Conservation (phyloP, 345 rosid genomes). For the Murraya koenigii region DNA sequence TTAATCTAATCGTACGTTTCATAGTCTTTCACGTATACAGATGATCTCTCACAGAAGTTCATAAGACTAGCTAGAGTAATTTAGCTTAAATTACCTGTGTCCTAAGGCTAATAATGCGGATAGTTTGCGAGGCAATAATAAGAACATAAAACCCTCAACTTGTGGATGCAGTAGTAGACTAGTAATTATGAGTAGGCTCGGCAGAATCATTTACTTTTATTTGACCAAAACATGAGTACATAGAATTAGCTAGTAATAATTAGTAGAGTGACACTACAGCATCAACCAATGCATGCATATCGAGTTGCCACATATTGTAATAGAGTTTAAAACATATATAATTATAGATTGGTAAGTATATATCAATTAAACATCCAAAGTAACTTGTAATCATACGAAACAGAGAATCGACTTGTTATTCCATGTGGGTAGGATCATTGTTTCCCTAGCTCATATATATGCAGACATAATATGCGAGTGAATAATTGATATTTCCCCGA, state of each 20-base stretch:
- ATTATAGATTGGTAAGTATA: not conserved
- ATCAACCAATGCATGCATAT: not conserved
- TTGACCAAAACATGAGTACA: not conserved
- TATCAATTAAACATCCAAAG: not conserved
- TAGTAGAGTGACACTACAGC: not conserved
- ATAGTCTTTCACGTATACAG: no score
- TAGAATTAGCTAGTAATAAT: not conserved
- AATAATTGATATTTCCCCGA: not conserved
- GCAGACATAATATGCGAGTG: not conserved
- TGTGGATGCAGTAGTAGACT: not conserved
- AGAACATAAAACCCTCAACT: no score
- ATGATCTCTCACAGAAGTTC: no score
- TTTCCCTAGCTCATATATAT: not conserved
- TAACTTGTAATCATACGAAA: not conserved
- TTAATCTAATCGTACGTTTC: no score
- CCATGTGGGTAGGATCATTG: conserved; percentile 5
- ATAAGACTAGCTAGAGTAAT: no score
- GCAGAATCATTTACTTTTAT: not conserved
- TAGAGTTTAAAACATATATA: not conserved
- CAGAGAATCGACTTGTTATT: not conserved
- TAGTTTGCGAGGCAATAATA: no score
- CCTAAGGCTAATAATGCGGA: no score
- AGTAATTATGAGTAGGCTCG: not conserved
- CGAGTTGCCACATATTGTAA: not conserved
- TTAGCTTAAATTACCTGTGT: no score